Evolutionary conservation across 768 basidiomycete species (phyloP).

Genomic region (Tulasnella sp.): DNA sequence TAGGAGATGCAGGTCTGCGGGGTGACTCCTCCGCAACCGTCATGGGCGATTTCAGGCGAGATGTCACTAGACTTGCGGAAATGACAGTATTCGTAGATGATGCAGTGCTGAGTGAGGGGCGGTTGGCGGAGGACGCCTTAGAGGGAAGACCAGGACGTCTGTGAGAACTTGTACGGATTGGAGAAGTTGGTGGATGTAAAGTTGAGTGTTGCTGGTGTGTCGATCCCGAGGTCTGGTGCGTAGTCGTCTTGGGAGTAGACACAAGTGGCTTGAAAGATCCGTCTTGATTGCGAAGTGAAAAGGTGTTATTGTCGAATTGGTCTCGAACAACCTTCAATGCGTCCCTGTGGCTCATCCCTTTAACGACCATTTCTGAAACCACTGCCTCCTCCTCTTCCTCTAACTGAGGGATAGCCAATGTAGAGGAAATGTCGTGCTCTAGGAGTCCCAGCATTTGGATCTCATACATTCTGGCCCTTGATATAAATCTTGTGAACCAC

Average conservation of each 20-base stretch:
- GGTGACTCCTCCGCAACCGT: background rate
- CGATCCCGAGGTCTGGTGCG: too few species aligned
- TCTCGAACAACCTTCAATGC: slow-evolving; percentile 26
- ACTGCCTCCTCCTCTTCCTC: slow-evolving; percentile 28
- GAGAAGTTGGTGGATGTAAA: too few species aligned
- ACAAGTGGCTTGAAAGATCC: slow-evolving; percentile 2
- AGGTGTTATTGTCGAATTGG: slow-evolving; percentile 59
- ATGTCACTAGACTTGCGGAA: background rate
- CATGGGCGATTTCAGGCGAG: background rate
- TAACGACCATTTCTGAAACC: background rate
- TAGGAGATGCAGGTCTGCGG: background rate
- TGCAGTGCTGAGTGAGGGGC: too few species aligned
- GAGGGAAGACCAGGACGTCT: too few species aligned
- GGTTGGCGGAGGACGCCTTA: too few species aligned
- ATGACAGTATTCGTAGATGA: too few species aligned
- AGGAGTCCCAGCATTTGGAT: slow-evolving; percentile 89
- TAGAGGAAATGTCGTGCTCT: slow-evolving; percentile 80
- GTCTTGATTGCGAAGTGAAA: slow-evolving; percentile 36
- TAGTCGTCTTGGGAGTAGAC: background rate
- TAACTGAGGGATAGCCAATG: slow-evolving; percentile 75
- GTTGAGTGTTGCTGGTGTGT: too few species aligned
- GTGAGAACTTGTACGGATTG: too few species aligned
- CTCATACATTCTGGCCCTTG: slow-evolving; percentile 93
- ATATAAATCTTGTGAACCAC: slow-evolving; percentile 52
- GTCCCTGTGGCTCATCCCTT: background rate